A percentile compares a stretch with the other conserved stretches of the same genome.
phyloP scores from a whole-genome alignment of 768 basidiomycete genomes.

The Suillus cothurnatus region DNA sequence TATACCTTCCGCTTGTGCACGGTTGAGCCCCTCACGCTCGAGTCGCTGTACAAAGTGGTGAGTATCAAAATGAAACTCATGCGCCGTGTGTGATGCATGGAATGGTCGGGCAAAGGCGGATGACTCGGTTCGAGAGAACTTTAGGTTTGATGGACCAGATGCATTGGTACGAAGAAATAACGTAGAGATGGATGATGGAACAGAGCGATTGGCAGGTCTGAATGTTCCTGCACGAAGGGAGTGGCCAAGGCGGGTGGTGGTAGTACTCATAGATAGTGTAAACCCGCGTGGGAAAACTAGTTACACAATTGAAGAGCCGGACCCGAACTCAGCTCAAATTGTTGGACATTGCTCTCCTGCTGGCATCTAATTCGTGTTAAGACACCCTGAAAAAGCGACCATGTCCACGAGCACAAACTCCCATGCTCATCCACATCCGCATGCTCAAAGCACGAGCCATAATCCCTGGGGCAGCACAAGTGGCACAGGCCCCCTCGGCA shows the following conservation, averaged over 20 bases:
- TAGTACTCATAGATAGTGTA: conserved; percentile 17
- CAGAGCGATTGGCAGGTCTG: conserved; percentile 3
- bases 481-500: conserved; percentile 41
- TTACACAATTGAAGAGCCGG: not conserved
- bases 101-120: conserved; percentile 24
- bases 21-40: conserved; percentile 85
- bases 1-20: conserved; percentile 93
- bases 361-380: not conserved
- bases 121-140: not conserved
- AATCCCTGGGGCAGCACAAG: conserved; percentile 51
- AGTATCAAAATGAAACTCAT: conserved; percentile 89
- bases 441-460: conserved; percentile 47
- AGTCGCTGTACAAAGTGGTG: conserved; percentile 92
- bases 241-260: conserved; percentile 14
- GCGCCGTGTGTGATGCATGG: conserved; percentile 28
- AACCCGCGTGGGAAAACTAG: conserved; percentile 21
- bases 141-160: not conserved
- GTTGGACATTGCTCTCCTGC: not conserved
- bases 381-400: not conserved
- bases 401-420: conserved; percentile 40
- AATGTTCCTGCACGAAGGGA: conserved; percentile 8
- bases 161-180: not conserved
- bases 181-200: conserved; percentile 11
- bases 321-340: not conserved
- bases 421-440: conserved; percentile 19